Base-by-base conservation (phyloP, 2,329 filamentous ascomycete species). In the Dactylonectria estremocensis region DNA sequence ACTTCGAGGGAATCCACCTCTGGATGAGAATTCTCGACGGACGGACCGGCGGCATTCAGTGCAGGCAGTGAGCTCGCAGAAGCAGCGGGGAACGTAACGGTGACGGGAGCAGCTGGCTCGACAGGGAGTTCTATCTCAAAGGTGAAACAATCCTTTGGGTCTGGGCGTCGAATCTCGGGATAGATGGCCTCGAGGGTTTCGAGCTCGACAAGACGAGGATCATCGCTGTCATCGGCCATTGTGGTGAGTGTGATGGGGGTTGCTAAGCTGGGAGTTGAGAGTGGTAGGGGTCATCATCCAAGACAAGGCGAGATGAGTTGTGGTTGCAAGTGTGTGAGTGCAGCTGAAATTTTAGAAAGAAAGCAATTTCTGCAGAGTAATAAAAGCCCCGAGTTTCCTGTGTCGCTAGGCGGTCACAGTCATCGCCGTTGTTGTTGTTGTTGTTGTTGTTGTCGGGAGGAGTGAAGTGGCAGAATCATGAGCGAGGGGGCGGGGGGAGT, bases 121-220 rank as follows among this genome's bases (percentile, higher is more conserved):
- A 91, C 86, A 3, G 89, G 87, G 18, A 92, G 79, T 50, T 90
- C 87, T 64, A 92, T 84, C 49, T 83, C 82, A 76, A 91, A 86
- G 8, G 81, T 82, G 72, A 86, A 85, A n/a, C 68, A 67, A 65
- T 85, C 80, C 35, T 83, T 73, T 7, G 82, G 76, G 52, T 83
- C 77, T 20, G 84, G 77, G 9, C 81, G 79, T 33, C 83, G 83
- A 14, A 92, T 86, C 78, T 92, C 91, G n/a, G 90, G 90, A 70
- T 87, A 93, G 74, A 93, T 92, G 69, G 90, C 89, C 63, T 84
- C 81, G 63, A 92, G 84, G 14, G 89, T 87, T 73, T 85, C 86
- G 61, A 92, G 83, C 82, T 92, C 90, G 53, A 85, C 82, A 61
- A 84, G 79, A 56, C 90, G 89, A 69, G 84, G 82, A 74, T 90